Evolutionary conservation across 2,329 filamentous ascomycete species (phyloP), one percentile per base, ranked within the genome.

Genomic region (Macrophomina phaseolina): DNA sequence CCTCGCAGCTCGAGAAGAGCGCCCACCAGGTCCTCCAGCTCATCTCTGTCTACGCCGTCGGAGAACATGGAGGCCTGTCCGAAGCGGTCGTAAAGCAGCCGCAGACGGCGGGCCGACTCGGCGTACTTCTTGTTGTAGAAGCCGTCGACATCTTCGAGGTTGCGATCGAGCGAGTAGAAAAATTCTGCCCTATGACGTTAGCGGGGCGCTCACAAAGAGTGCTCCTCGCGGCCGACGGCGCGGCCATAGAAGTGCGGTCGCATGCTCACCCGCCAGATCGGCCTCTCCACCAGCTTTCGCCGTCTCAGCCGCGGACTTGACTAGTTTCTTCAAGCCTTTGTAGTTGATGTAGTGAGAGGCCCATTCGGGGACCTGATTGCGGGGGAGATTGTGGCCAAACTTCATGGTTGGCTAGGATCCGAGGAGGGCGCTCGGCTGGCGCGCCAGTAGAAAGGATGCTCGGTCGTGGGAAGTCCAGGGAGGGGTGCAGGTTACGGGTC

Each of bases 41-140:
- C 95, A 76, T 97, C 93, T 69, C 90, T 87, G 76, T 97, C 94
- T 69, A 97, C 86, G 67, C 87, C 87, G 68, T 91, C 86, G 38
- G 89, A 85, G 63, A 88, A 82, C 66, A 93, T 90, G 64, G 89
- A 85, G 12, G 87, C 86, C 69, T 88, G 86, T 70, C 93, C 94
- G 83, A 97, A 97, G 70, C 93, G 89, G 71, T 95, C 92, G 78
- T 96, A 90, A 32, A 98, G 85, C 14, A 97, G 86, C 72, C 92
- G 93, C 71, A 98, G 83, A 42, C 94, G 90, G 68, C 95, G 90
- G 45, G 90, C 89, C 69, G 90, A 90, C 73, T 98, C 94, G 69
- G 89, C 86, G 75, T 93, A 93, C 78, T 97, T 97, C 78, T 94
- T 96, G 82, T 97, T 97, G 84, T 97, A 98, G 80, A 99, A 98